Conservation (phyloP, 345 rosid species). For the Draba incana region DNA sequence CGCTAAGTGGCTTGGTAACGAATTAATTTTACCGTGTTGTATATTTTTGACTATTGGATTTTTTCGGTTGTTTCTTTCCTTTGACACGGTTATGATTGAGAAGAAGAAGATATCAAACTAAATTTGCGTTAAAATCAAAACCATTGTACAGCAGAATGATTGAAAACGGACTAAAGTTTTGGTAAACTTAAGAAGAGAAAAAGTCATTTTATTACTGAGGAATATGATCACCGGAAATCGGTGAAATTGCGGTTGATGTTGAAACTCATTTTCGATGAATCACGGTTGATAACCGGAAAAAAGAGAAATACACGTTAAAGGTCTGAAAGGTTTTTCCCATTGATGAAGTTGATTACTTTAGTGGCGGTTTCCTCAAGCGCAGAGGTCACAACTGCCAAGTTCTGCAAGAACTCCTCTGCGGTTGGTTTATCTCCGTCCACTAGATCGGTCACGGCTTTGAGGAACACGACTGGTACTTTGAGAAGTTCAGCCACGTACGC, state of each 20-base stretch:
- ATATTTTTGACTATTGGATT: conserved; percentile 10
- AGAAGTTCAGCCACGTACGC: conserved; percentile 84
- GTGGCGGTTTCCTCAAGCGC: conserved; percentile 62
- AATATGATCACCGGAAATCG: conserved; percentile 7
- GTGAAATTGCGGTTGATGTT: conserved; percentile 5
- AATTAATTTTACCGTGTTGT: conserved; percentile 31
- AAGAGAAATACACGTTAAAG: conserved; percentile 48
- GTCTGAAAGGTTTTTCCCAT: conserved; percentile 68
- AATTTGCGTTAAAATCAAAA: background rate
- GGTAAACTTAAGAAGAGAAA: background rate
- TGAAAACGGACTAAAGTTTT: background rate
- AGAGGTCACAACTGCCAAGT: conserved; percentile 66
- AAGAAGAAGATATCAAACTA: background rate
- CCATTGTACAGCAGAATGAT: background rate
- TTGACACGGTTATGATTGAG: background rate
- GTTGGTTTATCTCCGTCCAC: conserved; percentile 83
- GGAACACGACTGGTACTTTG: conserved; percentile 75
- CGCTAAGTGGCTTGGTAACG: conserved; percentile 14
- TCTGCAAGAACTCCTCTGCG: conserved; percentile 77
- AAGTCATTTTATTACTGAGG: conserved; percentile 18
- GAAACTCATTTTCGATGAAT: conserved; percentile 15
- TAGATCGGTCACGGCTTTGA: conserved; percentile 86
- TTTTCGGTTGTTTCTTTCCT: background rate
- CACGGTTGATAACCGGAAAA: background rate
- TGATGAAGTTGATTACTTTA: conserved; percentile 64